Base-by-base conservation (phyloP, 78 protist species). In the Monocercomonoides exilis region DNA sequence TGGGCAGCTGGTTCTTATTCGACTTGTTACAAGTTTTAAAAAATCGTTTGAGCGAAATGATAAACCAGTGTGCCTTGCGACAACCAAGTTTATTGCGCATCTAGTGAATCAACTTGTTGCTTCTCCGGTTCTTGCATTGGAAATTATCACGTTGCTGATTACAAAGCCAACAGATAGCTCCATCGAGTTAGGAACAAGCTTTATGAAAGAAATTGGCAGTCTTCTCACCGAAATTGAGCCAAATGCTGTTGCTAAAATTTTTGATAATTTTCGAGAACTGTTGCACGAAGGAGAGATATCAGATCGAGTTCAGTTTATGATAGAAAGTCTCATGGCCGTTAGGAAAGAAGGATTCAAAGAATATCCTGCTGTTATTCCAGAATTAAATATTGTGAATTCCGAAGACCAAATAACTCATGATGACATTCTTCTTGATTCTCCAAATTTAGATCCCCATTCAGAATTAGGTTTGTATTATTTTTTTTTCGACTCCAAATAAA, bases 61-160 rank as follows among this genome's bases (percentile, higher is more conserved):
- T 77, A 92, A 94, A 90, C 89, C 84, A 36, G 36, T 87, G 33
- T 87, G 89, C 4, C 0, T 45, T 29, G 81, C 89, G 33, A 79
- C 80, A 46, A 36, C 64, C 6, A 0, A 43, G 5, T 97, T 98
- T 93, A 77, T 97, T 2, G 99, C 98, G 0, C 98, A 95, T 84
- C 93, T 98, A n/a, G 80, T 95, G 81, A 97, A 97, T 86, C 99
- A 98, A 84, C 95, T 93, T 79, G 97, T 96, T 42, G 95, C 88
- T 54, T 87, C 89, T 70, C 92, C 92, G 41, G 0, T 95, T n/a
- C 44, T 94, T 2, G 95, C 94, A 42, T 90, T 94, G 41, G 92
- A 97, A 36, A 77, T 95, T 4, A 54, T 93, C 4, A 54, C 93
- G 41, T 85, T 95, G 43, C 90, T 98, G 46, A 92, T 98, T 35